Conservation (phyloP, 495 filamentous ascomycete genomes). For the Hypoxylon cercidicola region DNA sequence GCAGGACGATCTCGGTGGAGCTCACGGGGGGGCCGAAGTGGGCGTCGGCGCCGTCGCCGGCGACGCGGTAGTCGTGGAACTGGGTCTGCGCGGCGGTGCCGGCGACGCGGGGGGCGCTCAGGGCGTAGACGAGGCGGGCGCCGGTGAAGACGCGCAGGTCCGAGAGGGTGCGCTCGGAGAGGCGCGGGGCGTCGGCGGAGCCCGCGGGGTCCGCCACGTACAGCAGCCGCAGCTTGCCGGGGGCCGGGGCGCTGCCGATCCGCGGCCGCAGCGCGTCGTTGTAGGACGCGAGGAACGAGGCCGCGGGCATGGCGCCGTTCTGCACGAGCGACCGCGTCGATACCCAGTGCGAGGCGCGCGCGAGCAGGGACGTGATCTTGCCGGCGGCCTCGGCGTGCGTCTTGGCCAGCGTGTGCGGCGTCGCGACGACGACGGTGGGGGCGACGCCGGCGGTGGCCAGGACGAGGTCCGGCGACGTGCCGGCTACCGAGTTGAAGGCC, state of each 20-base stretch:
- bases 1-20: conserved; percentile 78
- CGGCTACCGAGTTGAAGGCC: conserved; percentile 88
- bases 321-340: conserved; percentile 73
- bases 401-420: conserved; percentile 74
- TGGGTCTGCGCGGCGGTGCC: conserved; percentile 86
- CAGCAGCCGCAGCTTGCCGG: conserved; percentile 80
- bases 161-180: conserved; percentile 74
- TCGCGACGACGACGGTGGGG: conserved; percentile 86
- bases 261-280: conserved; percentile 68
- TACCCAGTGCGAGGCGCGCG: conserved; percentile 67
- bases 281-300: conserved; percentile 69
- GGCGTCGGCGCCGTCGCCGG: conserved; percentile 59
- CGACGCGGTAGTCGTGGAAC: conserved; percentile 84
- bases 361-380: conserved; percentile 60
- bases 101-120: conserved; percentile 83
- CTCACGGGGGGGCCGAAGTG: conserved; percentile 89
- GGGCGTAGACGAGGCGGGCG: conserved; percentile 83
- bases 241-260: conserved; percentile 63
- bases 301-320: conserved; percentile 76
- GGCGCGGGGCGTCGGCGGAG: conserved; percentile 57
- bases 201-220: conserved; percentile 72
- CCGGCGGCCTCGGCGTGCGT: conserved; percentile 65
- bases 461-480: conserved; percentile 72
- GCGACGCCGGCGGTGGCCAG: conserved; percentile 76
- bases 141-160: conserved; percentile 84